Evolutionary conservation across 768 basidiomycete species (phyloP).

Genomic region (Nevesoporus exiguus): DNA sequence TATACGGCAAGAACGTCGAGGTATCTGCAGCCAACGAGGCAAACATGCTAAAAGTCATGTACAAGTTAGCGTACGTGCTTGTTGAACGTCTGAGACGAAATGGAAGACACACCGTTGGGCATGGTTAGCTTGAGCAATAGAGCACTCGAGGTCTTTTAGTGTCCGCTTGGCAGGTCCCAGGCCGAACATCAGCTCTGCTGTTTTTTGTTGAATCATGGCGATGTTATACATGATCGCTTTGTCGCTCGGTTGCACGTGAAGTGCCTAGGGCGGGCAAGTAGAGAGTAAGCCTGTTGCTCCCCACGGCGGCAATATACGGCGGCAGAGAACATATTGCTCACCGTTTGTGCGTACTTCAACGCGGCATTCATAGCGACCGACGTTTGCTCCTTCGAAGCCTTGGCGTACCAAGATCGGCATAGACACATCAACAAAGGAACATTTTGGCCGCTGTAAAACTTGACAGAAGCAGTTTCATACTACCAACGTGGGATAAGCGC

Average conservation of each 20-base stretch:
- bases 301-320: neutral
- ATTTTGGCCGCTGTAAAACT: slow-evolving; percentile 73
- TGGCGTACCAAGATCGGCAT: slow-evolving; percentile 91
- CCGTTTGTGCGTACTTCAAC: slow-evolving; percentile 77
- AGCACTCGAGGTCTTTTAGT: slow-evolving; percentile 72
- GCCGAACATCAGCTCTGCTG: slow-evolving; percentile 82
- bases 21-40: slow-evolving; percentile 75
- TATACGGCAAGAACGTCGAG: slow-evolving; percentile 72
- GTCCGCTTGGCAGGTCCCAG: slow-evolving; percentile 73
- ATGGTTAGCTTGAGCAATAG: slow-evolving; percentile 76
- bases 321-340: slow-evolving; percentile 26
- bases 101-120: slow-evolving; percentile 69
- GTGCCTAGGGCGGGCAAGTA: slow-evolving; percentile 50
- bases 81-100: neutral
- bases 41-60: slow-evolving; percentile 58
- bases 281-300: neutral
- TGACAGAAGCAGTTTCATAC: slow-evolving; percentile 90
- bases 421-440: slow-evolving; percentile 78
- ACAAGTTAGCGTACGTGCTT: neutral
- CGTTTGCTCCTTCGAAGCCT: slow-evolving; percentile 86
- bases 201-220: slow-evolving; percentile 97
- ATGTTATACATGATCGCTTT: slow-evolving; percentile 93
- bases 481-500: slow-evolving; percentile 29
- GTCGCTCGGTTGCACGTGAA: slow-evolving; percentile 81
- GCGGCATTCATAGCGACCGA: slow-evolving; percentile 82